These are phyloP conservation scores for Kingdonia uniflora DNA, from an alignment of 164 flowering plant genomes.

Conservation along the genomic window DNA sequence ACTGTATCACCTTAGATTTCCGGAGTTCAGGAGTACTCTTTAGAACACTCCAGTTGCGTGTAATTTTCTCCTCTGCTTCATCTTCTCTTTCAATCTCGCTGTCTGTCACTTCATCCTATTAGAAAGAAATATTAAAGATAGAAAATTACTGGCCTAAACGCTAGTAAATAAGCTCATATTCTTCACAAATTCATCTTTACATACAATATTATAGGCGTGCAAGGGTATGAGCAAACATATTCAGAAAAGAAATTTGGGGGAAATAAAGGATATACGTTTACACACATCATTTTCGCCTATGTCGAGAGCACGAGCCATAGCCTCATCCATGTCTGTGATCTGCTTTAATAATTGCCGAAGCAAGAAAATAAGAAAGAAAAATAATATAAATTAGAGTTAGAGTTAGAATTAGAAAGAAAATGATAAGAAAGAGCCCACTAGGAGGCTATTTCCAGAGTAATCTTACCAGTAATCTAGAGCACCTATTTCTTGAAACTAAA, in stretches of 20 bases:
- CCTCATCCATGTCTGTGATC: slow-evolving; percentile 82
- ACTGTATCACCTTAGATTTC: slow-evolving; percentile 57
- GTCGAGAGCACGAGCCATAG: slow-evolving; percentile 94
- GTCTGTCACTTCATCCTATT: slow-evolving; percentile 50
- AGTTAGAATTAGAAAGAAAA: no score
- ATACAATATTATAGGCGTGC: not conserved
- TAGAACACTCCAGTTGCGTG: slow-evolving; percentile 83
- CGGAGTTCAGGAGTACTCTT: slow-evolving; percentile 59
- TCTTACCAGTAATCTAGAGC: no score
- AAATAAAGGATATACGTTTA: no score
- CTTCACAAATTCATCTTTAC: not conserved
- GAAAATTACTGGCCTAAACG: no score
- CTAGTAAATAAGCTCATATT: no score
- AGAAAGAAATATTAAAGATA: not conserved
- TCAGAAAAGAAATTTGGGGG: no score
- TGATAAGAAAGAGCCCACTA: no score
- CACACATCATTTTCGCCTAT: slow-evolving; percentile 92
- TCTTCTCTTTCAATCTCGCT: slow-evolving; percentile 46
- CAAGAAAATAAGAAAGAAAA: not conserved
- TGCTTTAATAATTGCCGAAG: slow-evolving; percentile 18
- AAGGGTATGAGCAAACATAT: no score
- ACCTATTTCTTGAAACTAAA: no score
- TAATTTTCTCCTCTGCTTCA: slow-evolving; percentile 54
- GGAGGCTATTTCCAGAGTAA: no score
- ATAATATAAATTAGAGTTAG: no score